phyloP scores from a whole-genome alignment of 148 eudicot genomes.

The Gaultheria prostrata region DNA sequence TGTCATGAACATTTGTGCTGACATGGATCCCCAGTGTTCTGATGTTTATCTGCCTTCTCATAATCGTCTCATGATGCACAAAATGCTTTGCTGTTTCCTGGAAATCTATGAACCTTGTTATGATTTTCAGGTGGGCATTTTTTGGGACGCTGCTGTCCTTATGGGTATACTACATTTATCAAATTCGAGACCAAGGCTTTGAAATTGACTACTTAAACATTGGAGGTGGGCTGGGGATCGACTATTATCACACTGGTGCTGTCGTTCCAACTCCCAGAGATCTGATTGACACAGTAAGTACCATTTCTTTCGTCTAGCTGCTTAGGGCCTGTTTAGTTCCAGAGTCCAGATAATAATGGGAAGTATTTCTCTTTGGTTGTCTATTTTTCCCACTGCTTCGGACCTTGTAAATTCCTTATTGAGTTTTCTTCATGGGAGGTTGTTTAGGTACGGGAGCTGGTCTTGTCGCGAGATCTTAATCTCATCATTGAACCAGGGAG shows the following conservation, averaged over 20 bases:
- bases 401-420: background rate
- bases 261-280: slow-evolving; percentile 85
- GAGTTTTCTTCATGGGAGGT: slow-evolving; percentile 8
- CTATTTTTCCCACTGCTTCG: background rate
- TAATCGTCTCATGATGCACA: no score
- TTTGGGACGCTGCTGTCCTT: slow-evolving; percentile 88
- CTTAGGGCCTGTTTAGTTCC: background rate
- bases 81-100: no score
- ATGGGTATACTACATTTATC: slow-evolving; percentile 84
- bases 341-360: background rate
- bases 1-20: background rate
- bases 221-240: slow-evolving; percentile 97
- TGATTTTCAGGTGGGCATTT: slow-evolving; percentile 72
- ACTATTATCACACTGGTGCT: slow-evolving; percentile 86
- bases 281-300: slow-evolving; percentile 78
- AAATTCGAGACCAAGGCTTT: slow-evolving; percentile 88
- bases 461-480: no score
- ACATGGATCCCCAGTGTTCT: no score
- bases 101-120: no score
- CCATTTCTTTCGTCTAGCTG: no score
- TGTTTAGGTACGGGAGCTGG: slow-evolving; percentile 78
- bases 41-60: no score
- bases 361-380: background rate
- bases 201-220: slow-evolving; percentile 83
- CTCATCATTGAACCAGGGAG: slow-evolving; percentile 96